Evolutionary conservation across 1,284 basidiomycete genomes (phyloP), one percentile per base, ranked within the genome.

Genomic region (Irpex sp.): DNA sequence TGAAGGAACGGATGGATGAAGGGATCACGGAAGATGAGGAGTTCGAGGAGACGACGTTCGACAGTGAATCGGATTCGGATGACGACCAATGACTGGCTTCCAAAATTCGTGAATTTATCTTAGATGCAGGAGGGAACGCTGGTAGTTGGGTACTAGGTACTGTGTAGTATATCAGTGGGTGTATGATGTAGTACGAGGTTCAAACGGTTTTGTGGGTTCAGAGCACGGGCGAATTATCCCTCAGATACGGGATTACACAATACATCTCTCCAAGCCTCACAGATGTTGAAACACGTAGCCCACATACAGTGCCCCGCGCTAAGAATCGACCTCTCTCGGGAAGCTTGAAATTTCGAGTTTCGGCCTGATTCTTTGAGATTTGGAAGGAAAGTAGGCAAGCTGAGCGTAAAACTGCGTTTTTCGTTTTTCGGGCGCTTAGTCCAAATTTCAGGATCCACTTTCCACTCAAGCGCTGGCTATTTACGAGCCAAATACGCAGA

Each of bases 1-100:
- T 92, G 63, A 92, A 88, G 69, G 88, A 92, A 69, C 82, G 88
- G 4, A 90, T 91, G 88, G 86, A 88, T 58, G 85, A 87, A 64
- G 80, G 74, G 4, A 80, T 9, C 82, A 85, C 35, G 80, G 80
- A 83, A 19, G 80, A 80, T 37, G 65, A 67, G 5, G 69, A 65
- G 18, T 59, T 52, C 42, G 65, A 70, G 45, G 71, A 69, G 2
- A 70, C 70, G 42, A 65, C 64, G 23, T 70, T 70, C 42, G 69
- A 71, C 37, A 66, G 65, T 10, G 59, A 65, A 0, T 68, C 66
- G 1, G 67, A 68, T 35, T 67, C 65, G 5, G 70, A 70, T n/a
- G 65, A 66, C 10, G 61, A 57, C 37, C 19, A n/a, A 45, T 57
- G 47, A 56, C 21, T 9, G n/a, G 48, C 19, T 55, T 12, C 53